Conservation (phyloP, 208 protist species). For the Eutreptiella sp. region DNA sequence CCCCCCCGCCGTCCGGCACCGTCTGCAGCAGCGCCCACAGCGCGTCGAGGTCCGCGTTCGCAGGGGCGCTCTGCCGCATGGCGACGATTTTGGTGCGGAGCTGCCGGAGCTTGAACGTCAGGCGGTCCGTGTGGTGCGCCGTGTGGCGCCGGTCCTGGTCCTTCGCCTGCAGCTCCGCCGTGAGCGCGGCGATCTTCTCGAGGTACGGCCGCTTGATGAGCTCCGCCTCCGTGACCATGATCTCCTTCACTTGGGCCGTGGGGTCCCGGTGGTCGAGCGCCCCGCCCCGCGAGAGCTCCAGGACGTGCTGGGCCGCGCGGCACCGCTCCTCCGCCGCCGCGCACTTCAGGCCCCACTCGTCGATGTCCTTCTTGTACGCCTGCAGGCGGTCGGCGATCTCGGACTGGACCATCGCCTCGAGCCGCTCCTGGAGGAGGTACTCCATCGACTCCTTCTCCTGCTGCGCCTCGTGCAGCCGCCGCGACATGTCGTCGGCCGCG, state of each 20-base stretch:
- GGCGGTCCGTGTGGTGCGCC: constrained; percentile 45
- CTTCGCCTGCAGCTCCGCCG: constrained; percentile 39
- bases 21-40: not conserved
- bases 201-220: constrained; percentile 36
- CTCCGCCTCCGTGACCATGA: constrained; percentile 38
- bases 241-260: constrained; percentile 19
- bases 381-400: constrained; percentile 11
- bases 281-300: constrained; percentile 4
- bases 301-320: constrained; percentile 1
- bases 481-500: constrained; percentile 1
- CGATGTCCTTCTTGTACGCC: constrained; percentile 19
- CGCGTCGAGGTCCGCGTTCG: constrained; percentile 8
- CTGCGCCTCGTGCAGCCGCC: constrained; percentile 12
- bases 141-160: constrained; percentile 42
- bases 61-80: not conserved
- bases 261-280: constrained; percentile 6
- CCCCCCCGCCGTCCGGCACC: not conserved
- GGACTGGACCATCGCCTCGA: constrained; percentile 29
- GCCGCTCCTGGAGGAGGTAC: constrained; percentile 30
- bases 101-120: constrained; percentile 50
- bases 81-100: not conserved
- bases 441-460: constrained; percentile 20
- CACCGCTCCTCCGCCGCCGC: constrained; percentile 18
- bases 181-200: constrained; percentile 30
- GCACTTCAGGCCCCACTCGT: constrained; percentile 15